Conservation (phyloP, 176 grass and related monocot species). For the Elymus sibiricus region DNA sequence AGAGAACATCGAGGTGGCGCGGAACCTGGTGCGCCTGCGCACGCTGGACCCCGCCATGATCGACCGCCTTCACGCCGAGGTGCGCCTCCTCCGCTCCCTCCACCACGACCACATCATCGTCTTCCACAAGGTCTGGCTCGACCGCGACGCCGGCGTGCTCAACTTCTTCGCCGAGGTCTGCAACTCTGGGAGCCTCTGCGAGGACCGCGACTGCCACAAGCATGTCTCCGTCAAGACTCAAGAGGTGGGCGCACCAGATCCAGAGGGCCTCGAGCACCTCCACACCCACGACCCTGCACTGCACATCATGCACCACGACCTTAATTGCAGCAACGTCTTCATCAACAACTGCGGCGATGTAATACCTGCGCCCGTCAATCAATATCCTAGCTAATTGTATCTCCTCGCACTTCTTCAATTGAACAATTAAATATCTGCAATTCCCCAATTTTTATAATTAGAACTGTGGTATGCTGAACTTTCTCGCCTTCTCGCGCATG, state of each 20-base stretch:
- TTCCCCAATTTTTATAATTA: not conserved
- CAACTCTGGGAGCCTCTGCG: too few relatives aligned
- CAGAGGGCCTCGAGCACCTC: constrained; percentile 42
- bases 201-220: too few relatives aligned
- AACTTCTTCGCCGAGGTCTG: too few relatives aligned
- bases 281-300: constrained; percentile 15
- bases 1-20: constrained; percentile 93
- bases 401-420: not conserved
- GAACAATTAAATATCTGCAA: too few relatives aligned
- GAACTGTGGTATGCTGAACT: not conserved
- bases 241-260: not conserved
- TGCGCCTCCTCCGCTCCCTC: too few relatives aligned
- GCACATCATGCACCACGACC: not conserved
- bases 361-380: not conserved
- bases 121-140: too few relatives aligned
- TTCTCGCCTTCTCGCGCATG: not conserved
- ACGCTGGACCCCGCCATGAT: too few relatives aligned
- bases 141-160: too few relatives aligned
- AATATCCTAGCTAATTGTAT: not conserved
- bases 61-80: too few relatives aligned
- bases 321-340: not conserved
- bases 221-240: too few relatives aligned
- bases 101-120: too few relatives aligned
- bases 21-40: constrained; percentile 75
- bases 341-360: not conserved